phyloP scores from a whole-genome alignment of 129 eudicot species.

The Oenanthe sinensis region DNA sequence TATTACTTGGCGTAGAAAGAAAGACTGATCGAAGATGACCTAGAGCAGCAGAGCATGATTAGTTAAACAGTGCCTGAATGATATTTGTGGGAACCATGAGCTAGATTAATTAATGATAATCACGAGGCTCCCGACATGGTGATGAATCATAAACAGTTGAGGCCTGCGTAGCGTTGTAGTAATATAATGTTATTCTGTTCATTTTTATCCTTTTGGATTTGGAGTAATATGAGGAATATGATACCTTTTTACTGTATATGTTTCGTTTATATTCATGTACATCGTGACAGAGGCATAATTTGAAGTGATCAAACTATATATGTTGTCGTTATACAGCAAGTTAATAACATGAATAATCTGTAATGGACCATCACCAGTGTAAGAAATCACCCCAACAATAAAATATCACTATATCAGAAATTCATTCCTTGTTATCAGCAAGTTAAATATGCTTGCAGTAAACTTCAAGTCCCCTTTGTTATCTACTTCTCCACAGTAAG shows the following conservation, averaged over 20 bases:
- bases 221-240: not conserved
- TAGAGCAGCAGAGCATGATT: not conserved
- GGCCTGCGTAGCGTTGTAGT: not conserved
- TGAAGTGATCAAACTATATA: not conserved
- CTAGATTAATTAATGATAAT: not conserved
- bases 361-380: too few relatives aligned
- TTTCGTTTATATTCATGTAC: not conserved
- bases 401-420: too few relatives aligned
- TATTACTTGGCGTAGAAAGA: not conserved
- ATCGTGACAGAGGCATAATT: not conserved
- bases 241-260: not conserved
- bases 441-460: too few relatives aligned
- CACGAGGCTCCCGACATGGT: conserved; percentile 4
- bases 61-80: not conserved
- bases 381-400: too few relatives aligned
- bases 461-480: too few relatives aligned
- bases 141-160: conserved; percentile 1
- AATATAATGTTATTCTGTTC: not conserved
- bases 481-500: too few relatives aligned
- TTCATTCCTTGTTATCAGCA: too few relatives aligned
- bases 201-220: not conserved
- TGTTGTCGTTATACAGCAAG: not conserved
- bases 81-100: not conserved
- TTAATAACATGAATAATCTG: too few relatives aligned
- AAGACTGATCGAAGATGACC: not conserved